Conservation (phyloP, 305 asterid species). For the Galium porrigens region DNA sequence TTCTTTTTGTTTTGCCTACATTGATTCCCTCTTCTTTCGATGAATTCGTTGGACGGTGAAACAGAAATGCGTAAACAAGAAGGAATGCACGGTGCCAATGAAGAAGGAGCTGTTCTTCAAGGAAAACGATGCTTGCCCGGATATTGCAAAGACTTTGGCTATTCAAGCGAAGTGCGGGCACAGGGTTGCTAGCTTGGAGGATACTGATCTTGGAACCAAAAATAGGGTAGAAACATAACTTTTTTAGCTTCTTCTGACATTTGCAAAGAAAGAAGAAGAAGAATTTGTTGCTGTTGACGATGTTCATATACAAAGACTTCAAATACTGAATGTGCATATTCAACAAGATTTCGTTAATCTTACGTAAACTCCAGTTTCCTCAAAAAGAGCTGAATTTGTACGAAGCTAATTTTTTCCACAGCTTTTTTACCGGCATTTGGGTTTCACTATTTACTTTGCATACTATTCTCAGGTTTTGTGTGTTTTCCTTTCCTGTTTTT, state of each 20-base stretch:
- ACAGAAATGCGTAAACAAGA: slow-evolving; percentile 51
- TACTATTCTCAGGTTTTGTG: background rate
- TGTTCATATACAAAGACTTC: background rate
- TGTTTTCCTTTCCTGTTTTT: background rate
- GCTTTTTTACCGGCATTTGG: background rate
- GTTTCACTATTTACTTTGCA: background rate
- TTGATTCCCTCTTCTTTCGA: too few species aligned
- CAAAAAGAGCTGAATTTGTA: background rate
- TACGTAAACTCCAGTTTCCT: background rate
- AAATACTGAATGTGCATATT: background rate
- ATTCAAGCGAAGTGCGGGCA: slow-evolving; percentile 46
- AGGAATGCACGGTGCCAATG: slow-evolving; percentile 41
- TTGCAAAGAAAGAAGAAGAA: background rate
- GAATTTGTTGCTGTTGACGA: background rate
- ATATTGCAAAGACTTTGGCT: slow-evolving; percentile 31
- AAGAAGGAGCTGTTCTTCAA: slow-evolving; percentile 29
- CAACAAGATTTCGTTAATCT: background rate
- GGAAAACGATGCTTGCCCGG: slow-evolving; percentile 43
- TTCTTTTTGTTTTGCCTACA: too few species aligned
- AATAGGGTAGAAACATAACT: slow-evolving; percentile 9
- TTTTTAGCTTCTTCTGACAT: background rate
- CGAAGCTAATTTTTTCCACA: background rate
- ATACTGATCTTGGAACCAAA: background rate
- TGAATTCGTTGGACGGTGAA: background rate
- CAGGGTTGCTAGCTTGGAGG: background rate